Conservation (phyloP, 2,329 filamentous ascomycete species). For the Cucurbitaria berberidis region DNA sequence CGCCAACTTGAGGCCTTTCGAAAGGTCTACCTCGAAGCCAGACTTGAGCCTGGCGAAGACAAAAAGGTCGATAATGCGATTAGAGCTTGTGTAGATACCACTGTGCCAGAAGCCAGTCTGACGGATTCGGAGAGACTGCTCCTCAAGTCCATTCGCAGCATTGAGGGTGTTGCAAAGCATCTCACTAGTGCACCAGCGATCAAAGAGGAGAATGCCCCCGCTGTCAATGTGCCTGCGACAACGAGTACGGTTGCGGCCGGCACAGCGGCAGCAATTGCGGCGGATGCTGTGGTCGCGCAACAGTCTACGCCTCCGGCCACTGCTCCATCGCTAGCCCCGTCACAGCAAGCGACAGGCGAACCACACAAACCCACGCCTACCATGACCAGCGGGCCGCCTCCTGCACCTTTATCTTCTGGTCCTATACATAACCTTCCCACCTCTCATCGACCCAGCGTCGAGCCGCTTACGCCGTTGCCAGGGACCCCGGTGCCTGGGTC, state of each 20-base stretch:
- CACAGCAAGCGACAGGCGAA: conserved; percentile 12
- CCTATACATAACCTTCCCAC: conserved; percentile 18
- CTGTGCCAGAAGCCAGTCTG: conserved; percentile 30
- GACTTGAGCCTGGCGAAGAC: conserved; percentile 32
- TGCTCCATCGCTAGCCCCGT: conserved; percentile 7
- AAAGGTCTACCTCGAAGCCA: conserved; percentile 34
- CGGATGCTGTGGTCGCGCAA: conserved; percentile 25
- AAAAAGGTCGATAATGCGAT: conserved; percentile 44
- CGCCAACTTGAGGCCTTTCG: conserved; percentile 45
- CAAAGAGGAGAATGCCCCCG: conserved; percentile 14
- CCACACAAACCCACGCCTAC: conserved; percentile 38
- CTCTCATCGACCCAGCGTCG: conserved; percentile 42
- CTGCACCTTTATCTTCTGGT: conserved; percentile 11
- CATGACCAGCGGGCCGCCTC: conserved; percentile 27
- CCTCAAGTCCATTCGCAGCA: conserved; percentile 31
- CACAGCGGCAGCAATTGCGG: conserved; percentile 44
- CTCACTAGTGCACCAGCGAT: conserved; percentile 15
- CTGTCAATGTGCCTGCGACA: conserved; percentile 13
- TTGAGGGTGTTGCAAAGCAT: conserved; percentile 26
- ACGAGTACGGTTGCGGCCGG: conserved; percentile 29
- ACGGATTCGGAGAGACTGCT: conserved; percentile 32
- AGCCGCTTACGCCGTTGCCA: conserved; percentile 45
- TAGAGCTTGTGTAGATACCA: conserved; percentile 36
- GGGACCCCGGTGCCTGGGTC: conserved; percentile 45
- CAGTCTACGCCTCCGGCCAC: conserved; percentile 4